These are phyloP conservation scores for Dendrostoma leiphaemia DNA, from an alignment of 2,329 filamentous ascomycete genomes.

Conservation along the genomic window DNA sequence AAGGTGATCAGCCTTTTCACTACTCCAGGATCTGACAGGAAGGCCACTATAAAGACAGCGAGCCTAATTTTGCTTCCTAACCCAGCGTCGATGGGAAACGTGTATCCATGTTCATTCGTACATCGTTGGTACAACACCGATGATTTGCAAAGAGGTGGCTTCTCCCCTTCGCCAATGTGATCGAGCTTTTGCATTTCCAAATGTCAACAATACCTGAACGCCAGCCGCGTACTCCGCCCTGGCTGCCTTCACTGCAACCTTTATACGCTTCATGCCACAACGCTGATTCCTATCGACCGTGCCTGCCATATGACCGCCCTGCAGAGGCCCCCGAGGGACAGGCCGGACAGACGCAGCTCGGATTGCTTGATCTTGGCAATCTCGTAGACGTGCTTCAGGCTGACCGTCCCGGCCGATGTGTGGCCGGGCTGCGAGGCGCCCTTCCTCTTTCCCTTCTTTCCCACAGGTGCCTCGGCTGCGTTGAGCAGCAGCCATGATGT, in stretches of 20 bases:
- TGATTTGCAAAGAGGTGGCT: not conserved
- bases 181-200: not conserved
- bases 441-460: slow-evolving; percentile 74
- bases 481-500: slow-evolving; percentile 86
- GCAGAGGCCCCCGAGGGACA: slow-evolving; percentile 69
- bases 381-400: slow-evolving; percentile 94
- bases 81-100: too few relatives aligned
- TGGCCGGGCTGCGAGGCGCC: slow-evolving; percentile 74
- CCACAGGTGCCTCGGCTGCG: slow-evolving; percentile 70
- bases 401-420: slow-evolving; percentile 80
- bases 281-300: slow-evolving; percentile 71
- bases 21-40: not conserved
- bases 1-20: too few relatives aligned
- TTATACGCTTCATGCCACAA: slow-evolving; percentile 63
- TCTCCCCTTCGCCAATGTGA: not conserved
- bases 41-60: not conserved
- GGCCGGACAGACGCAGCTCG: slow-evolving; percentile 70
- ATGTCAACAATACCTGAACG: slow-evolving; percentile 17
- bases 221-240: slow-evolving; percentile 13
- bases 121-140: slow-evolving; percentile 6
- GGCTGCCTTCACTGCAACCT: too few relatives aligned
- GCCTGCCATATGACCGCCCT: slow-evolving; percentile 72
- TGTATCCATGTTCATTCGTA: not conserved
- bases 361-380: slow-evolving; percentile 94
- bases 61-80: not conserved